phyloP scores from a whole-genome alignment of 169 alveolate species.

The Theileria orientalis region DNA sequence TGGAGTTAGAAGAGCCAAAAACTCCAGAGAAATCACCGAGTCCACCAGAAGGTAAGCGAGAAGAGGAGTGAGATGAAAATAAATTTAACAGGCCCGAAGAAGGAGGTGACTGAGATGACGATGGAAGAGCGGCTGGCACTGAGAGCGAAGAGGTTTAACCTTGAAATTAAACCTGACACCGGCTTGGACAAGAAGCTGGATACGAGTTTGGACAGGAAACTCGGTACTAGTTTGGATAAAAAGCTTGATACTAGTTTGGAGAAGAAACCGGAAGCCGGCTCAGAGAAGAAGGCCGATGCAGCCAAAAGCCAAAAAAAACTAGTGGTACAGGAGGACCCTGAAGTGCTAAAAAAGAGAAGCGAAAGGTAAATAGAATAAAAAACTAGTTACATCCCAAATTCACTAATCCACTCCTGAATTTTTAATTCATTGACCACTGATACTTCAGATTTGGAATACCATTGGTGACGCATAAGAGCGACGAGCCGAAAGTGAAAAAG shows the following conservation, averaged over 20 bases:
- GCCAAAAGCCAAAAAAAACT: background rate
- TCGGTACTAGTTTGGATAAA: too few species aligned
- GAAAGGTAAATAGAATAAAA: background rate
- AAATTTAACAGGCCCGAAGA: background rate
- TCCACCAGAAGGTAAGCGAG: background rate
- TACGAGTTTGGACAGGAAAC: too few species aligned
- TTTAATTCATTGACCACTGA: too few species aligned
- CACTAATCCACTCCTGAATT: too few species aligned
- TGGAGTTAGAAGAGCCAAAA: background rate
- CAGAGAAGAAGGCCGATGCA: background rate
- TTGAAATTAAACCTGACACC: background rate
- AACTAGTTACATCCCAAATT: background rate
- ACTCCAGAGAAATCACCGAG: background rate
- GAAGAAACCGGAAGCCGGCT: background rate
- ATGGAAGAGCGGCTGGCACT: constrained; percentile 31
- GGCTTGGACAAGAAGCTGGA: too few species aligned
- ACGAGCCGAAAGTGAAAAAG: background rate
- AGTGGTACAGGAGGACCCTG: constrained; percentile 7
- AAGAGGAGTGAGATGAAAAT: background rate
- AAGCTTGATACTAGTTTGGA: too few species aligned
- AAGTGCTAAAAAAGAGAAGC: constrained; percentile 8
- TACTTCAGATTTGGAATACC: constrained; percentile 11
- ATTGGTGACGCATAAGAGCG: background rate
- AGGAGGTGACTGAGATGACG: background rate
- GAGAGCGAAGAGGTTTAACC: constrained; percentile 57